A percentile compares a stretch with the other conserved stretches of the same genome.
Conservation (phyloP, 148 eudicot species). For the Silene conica region DNA sequence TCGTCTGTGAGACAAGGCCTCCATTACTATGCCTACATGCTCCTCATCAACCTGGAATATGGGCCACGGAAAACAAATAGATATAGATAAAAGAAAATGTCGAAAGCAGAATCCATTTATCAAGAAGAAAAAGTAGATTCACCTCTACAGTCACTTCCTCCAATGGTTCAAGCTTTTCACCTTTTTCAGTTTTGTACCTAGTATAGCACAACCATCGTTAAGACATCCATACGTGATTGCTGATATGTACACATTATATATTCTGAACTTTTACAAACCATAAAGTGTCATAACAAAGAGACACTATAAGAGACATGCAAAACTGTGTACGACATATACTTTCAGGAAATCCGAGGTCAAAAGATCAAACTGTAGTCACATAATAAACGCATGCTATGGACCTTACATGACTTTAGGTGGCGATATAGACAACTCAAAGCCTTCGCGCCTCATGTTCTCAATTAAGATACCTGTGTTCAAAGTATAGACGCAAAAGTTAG, state of each 20-base stretch:
- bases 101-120: background rate
- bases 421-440: constrained; percentile 94
- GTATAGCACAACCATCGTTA: constrained; percentile 5
- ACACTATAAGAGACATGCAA: background rate
- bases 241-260: background rate
- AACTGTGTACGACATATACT: background rate
- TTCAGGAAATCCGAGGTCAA: background rate
- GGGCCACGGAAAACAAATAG: background rate
- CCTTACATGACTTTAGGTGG: constrained; percentile 99
- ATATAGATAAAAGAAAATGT: background rate
- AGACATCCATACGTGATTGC: background rate
- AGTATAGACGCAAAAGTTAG: constrained; percentile 13
- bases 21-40: constrained; percentile 92
- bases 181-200: constrained; percentile 82
- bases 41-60: constrained; percentile 73
- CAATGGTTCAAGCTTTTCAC: constrained; percentile 83
- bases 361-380: background rate
- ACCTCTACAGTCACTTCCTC: constrained; percentile 99
- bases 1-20: constrained; percentile 92
- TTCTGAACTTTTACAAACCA: background rate
- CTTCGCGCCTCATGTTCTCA: constrained; percentile 99
- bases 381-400: constrained; percentile 5
- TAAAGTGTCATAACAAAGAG: constrained; percentile 1
- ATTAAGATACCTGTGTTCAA: constrained; percentile 70
- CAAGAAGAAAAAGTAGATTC: background rate